phyloP scores from a whole-genome alignment of 2,329 filamentous ascomycete species.

The Aureobasidium sp. region DNA sequence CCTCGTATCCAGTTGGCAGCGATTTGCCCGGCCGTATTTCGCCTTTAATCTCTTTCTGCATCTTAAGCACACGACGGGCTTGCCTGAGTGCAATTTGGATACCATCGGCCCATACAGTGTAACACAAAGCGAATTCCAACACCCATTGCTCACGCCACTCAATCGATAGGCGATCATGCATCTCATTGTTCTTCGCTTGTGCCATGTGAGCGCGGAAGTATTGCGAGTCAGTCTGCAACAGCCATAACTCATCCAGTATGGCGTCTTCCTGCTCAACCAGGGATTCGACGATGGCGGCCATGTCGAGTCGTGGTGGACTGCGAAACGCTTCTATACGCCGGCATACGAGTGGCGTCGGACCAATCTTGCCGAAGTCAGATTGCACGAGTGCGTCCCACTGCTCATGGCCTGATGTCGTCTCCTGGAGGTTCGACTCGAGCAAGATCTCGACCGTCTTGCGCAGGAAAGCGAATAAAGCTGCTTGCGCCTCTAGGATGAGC shows the following conservation, averaged over 20 bases:
- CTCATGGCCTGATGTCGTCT: not conserved
- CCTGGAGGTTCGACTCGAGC: not conserved
- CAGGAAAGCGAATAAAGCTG: not conserved
- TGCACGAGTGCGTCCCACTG: not conserved
- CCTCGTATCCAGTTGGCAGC: too few relatives aligned
- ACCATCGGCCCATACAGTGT: too few relatives aligned
- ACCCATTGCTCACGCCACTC: not conserved
- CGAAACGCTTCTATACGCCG: not conserved
- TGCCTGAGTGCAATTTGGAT: too few relatives aligned
- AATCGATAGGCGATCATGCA: not conserved
- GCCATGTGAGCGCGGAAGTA: not conserved
- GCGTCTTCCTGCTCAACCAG: not conserved
- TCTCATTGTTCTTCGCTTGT: not conserved
- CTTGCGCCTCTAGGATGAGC: not conserved
- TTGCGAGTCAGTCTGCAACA: not conserved
- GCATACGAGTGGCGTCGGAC: not conserved
- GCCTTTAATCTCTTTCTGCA: too few relatives aligned
- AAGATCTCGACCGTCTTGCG: not conserved
- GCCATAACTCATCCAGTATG: not conserved
- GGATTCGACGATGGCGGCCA: not conserved
- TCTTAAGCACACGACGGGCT: too few relatives aligned
- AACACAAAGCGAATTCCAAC: too few relatives aligned
- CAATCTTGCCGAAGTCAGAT: not conserved
- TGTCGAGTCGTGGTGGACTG: not conserved
- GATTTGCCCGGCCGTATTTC: too few relatives aligned